Evolutionary conservation across 352 stramenopile genomes (phyloP).

Genomic region (Achlya hypogyna): DNA sequence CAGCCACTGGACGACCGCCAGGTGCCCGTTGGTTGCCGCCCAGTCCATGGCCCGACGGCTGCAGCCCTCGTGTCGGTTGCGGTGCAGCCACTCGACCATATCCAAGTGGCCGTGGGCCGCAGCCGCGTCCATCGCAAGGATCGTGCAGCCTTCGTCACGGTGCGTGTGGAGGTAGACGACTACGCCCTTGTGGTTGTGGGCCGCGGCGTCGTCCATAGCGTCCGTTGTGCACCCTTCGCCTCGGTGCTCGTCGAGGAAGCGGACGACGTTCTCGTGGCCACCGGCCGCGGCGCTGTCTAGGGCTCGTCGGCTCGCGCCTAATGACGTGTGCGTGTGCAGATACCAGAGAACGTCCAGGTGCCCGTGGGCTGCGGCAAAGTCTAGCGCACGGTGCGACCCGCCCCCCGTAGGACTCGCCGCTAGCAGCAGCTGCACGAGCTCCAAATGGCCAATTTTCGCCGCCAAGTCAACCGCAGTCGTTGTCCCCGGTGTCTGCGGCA

Average conservation of each 20-base stretch:
- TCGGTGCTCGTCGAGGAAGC: slow-evolving; percentile 10
- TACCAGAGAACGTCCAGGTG: slow-evolving; percentile 30
- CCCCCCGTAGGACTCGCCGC: not conserved
- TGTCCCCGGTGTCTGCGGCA: not conserved
- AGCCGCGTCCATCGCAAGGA: slow-evolving; percentile 9
- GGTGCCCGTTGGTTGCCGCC: slow-evolving; percentile 15
- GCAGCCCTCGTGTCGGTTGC: slow-evolving; percentile 13
- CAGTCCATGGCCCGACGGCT: not conserved
- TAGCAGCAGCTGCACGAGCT: slow-evolving; percentile 2
- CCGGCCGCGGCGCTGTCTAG: not conserved
- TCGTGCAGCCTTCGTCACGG: slow-evolving; percentile 12
- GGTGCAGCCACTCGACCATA: slow-evolving; percentile 11
- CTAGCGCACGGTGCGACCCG: slow-evolving; percentile 25
- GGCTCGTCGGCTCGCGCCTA: not conserved
- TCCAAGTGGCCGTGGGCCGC: not conserved
- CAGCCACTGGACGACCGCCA: slow-evolving; percentile 18
- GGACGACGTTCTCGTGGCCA: slow-evolving; percentile 2
- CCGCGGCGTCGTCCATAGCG: slow-evolving; percentile 9
- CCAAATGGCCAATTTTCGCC: not conserved
- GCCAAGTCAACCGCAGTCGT: slow-evolving; percentile 2
- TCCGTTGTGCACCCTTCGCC: not conserved
- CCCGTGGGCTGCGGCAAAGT: slow-evolving; percentile 27
- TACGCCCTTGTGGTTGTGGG: not conserved
- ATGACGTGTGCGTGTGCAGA: slow-evolving; percentile 28
- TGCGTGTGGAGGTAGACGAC: slow-evolving; percentile 13